A percentile compares a stretch with the other conserved stretches of the same genome.
These are phyloP conservation scores for Cucurbita argyrosperma DNA, from an alignment of 306 rosid genomes.

Conservation along the genomic window DNA sequence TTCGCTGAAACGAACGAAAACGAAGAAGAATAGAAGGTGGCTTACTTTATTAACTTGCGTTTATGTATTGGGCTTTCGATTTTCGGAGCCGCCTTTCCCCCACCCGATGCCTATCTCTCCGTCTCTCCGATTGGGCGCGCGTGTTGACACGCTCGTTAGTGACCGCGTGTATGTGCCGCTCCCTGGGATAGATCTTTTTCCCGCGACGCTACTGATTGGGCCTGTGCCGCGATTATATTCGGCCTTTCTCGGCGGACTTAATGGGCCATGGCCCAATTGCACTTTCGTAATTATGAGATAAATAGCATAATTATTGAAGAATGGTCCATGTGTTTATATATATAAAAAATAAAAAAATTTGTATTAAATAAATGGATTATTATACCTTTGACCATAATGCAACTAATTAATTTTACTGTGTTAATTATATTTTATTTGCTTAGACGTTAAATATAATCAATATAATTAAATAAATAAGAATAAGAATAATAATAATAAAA, in stretches of 20 bases:
- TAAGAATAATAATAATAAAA: no score
- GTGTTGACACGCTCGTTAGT: neutral
- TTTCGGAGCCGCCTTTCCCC: constrained; percentile 3
- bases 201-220: neutral
- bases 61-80: neutral
- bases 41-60: neutral
- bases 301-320: no score
- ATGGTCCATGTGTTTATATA: no score
- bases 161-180: neutral
- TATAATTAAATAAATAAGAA: no score
- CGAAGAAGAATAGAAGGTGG: neutral
- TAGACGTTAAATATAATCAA: no score
- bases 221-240: neutral
- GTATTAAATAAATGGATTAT: no score
- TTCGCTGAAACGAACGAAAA: neutral
- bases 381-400: no score
- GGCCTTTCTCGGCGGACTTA: neutral
- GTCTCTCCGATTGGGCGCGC: neutral
- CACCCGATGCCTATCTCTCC: neutral
- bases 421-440: no score
- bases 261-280: neutral
- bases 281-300: neutral
- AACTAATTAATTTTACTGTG: no score
- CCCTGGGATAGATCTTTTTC: neutral
- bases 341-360: no score